phyloP scores from a whole-genome alignment of 192 early-diverging fungal species.

The Oehlia diaphana region DNA sequence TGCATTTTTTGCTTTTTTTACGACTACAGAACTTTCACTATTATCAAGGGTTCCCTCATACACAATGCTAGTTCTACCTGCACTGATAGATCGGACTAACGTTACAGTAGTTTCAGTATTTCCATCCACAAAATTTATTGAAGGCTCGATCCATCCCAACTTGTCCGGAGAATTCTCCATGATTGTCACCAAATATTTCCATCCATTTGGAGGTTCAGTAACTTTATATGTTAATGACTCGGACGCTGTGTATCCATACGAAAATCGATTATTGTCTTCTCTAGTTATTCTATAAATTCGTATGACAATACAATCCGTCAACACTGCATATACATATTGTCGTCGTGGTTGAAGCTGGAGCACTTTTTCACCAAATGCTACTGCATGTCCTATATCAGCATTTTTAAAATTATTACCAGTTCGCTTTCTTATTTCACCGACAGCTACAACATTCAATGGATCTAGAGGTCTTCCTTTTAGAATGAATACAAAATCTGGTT shows the following conservation, averaged over 20 bases:
- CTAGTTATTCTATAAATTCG: no score
- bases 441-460: constrained; percentile 2
- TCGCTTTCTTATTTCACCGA: constrained; percentile 1
- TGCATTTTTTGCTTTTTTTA: constrained; percentile 13
- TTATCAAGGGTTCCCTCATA: constrained; percentile 4
- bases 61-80: constrained; percentile 26
- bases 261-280: neutral
- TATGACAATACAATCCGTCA: constrained; percentile 11
- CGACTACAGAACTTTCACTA: neutral
- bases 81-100: constrained; percentile 1
- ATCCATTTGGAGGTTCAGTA: neutral
- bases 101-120: neutral
- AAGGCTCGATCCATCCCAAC: constrained; percentile 14
- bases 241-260: neutral
- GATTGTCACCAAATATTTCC: constrained; percentile 16
- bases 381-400: constrained; percentile 11
- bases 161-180: neutral
- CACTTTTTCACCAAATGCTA: constrained; percentile 23
- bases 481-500: constrained; percentile 26
- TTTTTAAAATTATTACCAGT: neutral
- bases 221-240: neutral
- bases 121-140: neutral
- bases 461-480: neutral
- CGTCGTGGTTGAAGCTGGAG: constrained; percentile 15
- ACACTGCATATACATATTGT: constrained; percentile 10